Percentiles rank a stretch among this genome's conserved stretches.
These are phyloP conservation scores for Crithidia brevicula DNA, from an alignment of 208 protist genomes.

Conservation along the genomic window DNA sequence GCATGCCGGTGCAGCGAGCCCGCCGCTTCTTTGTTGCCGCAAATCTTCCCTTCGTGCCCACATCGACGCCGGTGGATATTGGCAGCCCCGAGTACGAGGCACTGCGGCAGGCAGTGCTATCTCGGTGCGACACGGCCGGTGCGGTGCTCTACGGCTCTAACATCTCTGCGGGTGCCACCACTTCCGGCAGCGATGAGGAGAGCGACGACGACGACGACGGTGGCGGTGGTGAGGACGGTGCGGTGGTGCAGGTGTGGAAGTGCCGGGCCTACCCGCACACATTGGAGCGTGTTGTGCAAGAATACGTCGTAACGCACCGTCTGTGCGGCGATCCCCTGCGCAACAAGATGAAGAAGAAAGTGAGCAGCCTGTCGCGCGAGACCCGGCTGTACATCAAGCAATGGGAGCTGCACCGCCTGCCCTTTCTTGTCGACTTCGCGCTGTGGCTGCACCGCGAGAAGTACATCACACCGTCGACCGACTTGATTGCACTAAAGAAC, in stretches of 20 bases:
- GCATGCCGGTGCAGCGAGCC: conserved; percentile 44
- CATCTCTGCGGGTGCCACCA: no score
- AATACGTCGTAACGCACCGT: conserved; percentile 73
- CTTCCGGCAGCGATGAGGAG: no score
- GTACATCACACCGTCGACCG: conserved; percentile 57
- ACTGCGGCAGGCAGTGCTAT: conserved; percentile 38
- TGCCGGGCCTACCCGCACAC: conserved; percentile 54
- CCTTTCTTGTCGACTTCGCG: conserved; percentile 62
- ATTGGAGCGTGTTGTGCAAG: conserved; percentile 73
- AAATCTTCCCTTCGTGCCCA: conserved; percentile 43
- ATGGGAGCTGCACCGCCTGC: conserved; percentile 66
- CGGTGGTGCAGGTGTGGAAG: conserved; percentile 75
- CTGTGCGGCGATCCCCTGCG: conserved; percentile 49
- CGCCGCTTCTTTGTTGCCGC: conserved; percentile 45
- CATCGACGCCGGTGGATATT: conserved; percentile 25
- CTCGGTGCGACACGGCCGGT: conserved; percentile 57
- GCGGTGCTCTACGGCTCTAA: conserved; percentile 81
- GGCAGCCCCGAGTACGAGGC: conserved; percentile 44
- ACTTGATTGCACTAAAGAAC: conserved; percentile 40
- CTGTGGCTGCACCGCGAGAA: conserved; percentile 67
- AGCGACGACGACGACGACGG: background rate
- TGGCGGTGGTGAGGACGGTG: conserved; percentile 22
- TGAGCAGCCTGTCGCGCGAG: conserved; percentile 49
- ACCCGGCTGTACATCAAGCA: conserved; percentile 41
- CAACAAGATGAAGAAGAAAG: conserved; percentile 60